Evolutionary conservation across 2,329 filamentous ascomycete genomes (phyloP).

Genomic region (Ophiostoma ulmi): DNA sequence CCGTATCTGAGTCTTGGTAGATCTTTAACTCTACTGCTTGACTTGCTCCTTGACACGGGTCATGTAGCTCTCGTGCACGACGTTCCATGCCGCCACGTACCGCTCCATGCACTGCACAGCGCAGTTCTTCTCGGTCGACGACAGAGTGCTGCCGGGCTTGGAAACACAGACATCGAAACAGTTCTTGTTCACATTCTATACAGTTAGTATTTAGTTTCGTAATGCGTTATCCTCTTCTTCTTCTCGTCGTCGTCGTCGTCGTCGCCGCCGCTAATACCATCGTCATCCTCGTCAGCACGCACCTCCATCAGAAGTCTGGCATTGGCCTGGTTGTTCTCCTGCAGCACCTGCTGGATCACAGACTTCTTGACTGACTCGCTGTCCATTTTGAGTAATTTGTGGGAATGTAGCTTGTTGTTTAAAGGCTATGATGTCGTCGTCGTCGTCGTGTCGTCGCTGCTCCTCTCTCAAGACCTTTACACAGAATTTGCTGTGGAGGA

Average conservation of each 20-base stretch:
- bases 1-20: not conserved
- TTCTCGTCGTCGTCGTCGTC: not conserved
- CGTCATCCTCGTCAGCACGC: not conserved
- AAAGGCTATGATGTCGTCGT: not conserved
- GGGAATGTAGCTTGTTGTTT: not conserved
- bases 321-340: not conserved
- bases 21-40: constrained; percentile 40
- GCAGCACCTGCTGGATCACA: constrained; percentile 60
- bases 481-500: constrained; percentile 12
- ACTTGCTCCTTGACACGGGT: constrained; percentile 39
- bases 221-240: not conserved
- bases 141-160: constrained; percentile 62
- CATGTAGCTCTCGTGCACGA: constrained; percentile 65
- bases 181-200: constrained; percentile 71
- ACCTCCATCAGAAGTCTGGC: constrained; percentile 6
- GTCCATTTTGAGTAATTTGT: constrained; percentile 44
- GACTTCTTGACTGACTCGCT: constrained; percentile 55
- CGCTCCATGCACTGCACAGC: constrained; percentile 76
- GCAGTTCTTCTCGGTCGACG: constrained; percentile 64
- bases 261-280: not conserved
- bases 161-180: constrained; percentile 75
- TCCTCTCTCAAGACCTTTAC: not conserved
- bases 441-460: not conserved
- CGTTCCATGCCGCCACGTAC: constrained; percentile 77
- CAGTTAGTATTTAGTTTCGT: constrained; percentile 9